These are phyloP conservation scores for Populus ilicifolia DNA, from an alignment of 345 rosid genomes.

Conservation along the genomic window DNA sequence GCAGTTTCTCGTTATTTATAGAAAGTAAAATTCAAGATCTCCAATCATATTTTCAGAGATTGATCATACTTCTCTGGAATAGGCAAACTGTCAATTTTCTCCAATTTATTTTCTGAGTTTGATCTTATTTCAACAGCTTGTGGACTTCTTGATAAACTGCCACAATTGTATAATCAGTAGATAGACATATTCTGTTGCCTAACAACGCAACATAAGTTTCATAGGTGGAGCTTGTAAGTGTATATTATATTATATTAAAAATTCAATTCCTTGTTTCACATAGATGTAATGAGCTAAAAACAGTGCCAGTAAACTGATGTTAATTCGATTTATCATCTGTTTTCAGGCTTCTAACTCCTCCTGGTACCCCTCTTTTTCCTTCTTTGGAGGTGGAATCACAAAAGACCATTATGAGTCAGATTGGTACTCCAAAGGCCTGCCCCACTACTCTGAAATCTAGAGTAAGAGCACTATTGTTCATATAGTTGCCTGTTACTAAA, in stretches of 20 bases:
- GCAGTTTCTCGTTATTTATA: neutral
- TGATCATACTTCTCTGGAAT: neutral
- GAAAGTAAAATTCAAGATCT: neutral
- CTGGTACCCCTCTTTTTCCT: conserved; percentile 96
- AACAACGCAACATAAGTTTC: neutral
- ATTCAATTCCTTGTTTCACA: conserved; percentile 3
- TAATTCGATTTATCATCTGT: conserved; percentile 15
- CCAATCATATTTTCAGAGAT: neutral
- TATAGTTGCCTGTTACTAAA: neutral
- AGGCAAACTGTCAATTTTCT: neutral
- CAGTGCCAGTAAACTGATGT: conserved; percentile 2
- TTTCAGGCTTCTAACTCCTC: conserved; percentile 91
- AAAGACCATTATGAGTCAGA: conserved; percentile 64
- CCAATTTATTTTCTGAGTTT: neutral
- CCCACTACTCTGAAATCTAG: conserved; percentile 64
- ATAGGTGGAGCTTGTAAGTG: neutral
- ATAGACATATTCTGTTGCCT: neutral
- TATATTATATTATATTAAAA: neutral
- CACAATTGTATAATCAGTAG: conserved; percentile 1
- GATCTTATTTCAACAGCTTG: neutral
- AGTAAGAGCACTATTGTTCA: conserved; percentile 43
- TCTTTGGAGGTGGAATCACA: conserved; percentile 93
- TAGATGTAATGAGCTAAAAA: neutral
- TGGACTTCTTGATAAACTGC: neutral
- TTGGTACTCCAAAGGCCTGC: conserved; percentile 60